Conservation (phyloP, 148 eudicot genomes). For the Beta vulgaris region DNA sequence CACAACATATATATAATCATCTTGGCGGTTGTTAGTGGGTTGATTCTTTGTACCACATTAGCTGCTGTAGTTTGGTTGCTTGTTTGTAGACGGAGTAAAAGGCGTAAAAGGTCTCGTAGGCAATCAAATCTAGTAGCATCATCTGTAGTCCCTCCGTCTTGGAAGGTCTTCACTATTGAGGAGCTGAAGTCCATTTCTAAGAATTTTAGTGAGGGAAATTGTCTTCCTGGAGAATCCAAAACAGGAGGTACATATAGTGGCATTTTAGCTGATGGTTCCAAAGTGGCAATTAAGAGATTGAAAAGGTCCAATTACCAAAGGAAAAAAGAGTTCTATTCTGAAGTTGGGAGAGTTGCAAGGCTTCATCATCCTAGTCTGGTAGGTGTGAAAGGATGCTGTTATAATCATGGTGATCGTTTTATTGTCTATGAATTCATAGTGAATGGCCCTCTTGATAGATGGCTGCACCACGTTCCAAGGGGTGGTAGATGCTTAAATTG, state of each 20-base stretch:
- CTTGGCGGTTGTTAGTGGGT: slow-evolving; percentile 77
- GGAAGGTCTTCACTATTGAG: slow-evolving; percentile 79
- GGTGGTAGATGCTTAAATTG: slow-evolving; percentile 91
- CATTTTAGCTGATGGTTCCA: slow-evolving; percentile 73
- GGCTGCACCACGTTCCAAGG: slow-evolving; percentile 90
- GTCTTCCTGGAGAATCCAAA: slow-evolving; percentile 86
- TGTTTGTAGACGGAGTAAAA: slow-evolving; percentile 63
- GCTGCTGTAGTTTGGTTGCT: slow-evolving; percentile 82
- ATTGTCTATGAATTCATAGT: slow-evolving; percentile 81
- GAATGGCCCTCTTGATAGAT: slow-evolving; percentile 87
- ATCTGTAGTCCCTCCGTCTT: slow-evolving; percentile 79
- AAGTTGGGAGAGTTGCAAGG: slow-evolving; percentile 85
- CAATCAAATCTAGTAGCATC: slow-evolving; percentile 58
- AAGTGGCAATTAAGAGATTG: slow-evolving; percentile 85
- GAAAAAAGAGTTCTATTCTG: slow-evolving; percentile 92
- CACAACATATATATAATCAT: slow-evolving; percentile 65
- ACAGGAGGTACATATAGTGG: slow-evolving; percentile 92
- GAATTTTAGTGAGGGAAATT: slow-evolving; percentile 88
- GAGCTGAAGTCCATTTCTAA: slow-evolving; percentile 78
- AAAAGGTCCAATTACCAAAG: slow-evolving; percentile 83
- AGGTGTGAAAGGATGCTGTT: slow-evolving; percentile 88
- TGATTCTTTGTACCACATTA: slow-evolving; percentile 66
- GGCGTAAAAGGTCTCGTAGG: slow-evolving; percentile 70
- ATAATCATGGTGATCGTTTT: slow-evolving; percentile 90
- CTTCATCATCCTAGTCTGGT: slow-evolving; percentile 89